phyloP scores from a whole-genome alignment of 768 basidiomycete genomes.

The Boletus pseudo-olivaceus region DNA sequence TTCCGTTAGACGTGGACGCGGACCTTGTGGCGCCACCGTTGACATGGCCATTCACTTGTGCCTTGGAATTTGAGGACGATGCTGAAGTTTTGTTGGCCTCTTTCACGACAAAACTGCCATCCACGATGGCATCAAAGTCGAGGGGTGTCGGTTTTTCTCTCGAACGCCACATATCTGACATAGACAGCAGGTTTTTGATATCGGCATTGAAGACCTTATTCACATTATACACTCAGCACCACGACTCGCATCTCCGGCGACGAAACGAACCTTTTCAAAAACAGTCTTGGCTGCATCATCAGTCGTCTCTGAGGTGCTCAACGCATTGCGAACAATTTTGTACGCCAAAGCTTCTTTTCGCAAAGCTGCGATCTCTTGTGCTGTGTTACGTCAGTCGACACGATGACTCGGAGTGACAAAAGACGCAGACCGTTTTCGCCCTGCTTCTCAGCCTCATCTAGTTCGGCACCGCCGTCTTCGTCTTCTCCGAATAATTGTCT shows the following conservation, averaged over 20 bases:
- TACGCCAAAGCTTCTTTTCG: constrained; percentile 90
- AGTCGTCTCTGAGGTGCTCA: constrained; percentile 43
- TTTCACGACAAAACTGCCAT: constrained; percentile 54
- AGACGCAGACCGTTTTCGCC: constrained; percentile 79
- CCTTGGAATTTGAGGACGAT: constrained; percentile 17
- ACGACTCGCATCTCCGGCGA: background rate
- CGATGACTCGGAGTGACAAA: constrained; percentile 11
- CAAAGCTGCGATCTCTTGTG: constrained; percentile 84
- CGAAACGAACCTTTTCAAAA: constrained; percentile 73
- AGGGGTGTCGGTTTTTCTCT: constrained; percentile 84
- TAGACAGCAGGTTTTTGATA: constrained; percentile 82
- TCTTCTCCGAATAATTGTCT: constrained; percentile 96
- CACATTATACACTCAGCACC: background rate
- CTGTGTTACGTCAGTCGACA: constrained; percentile 37
- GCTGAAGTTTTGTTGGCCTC: constrained; percentile 18
- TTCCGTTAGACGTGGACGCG: constrained; percentile 11
- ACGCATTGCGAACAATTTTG: constrained; percentile 66
- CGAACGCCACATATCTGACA: constrained; percentile 97
- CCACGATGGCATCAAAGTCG: constrained; percentile 71
- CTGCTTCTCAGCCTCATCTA: constrained; percentile 88
- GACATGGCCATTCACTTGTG: constrained; percentile 24
- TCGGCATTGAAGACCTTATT: constrained; percentile 82
- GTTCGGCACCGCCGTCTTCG: constrained; percentile 72
- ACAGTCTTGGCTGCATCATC: constrained; percentile 60
- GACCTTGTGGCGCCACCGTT: constrained; percentile 11